phyloP scores from a whole-genome alignment of 495 filamentous ascomycete species.

The Aspergillus bridgeri region DNA sequence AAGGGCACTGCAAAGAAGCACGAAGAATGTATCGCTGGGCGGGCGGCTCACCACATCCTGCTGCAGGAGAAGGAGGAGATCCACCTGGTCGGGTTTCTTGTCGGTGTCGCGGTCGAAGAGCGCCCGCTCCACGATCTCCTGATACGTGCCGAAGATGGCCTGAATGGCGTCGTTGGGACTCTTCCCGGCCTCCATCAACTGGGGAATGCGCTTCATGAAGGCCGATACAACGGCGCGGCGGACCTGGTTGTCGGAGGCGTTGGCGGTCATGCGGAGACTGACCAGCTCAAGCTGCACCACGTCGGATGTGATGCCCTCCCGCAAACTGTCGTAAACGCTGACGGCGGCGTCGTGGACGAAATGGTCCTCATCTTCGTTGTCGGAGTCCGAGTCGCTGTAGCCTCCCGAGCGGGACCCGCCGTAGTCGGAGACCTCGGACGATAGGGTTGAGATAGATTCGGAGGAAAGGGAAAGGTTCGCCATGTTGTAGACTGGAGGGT shows the following conservation, averaged over 20 bases:
- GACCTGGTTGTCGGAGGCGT: conserved; percentile 84
- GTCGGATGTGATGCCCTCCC: conserved; percentile 70
- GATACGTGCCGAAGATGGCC: conserved; percentile 53
- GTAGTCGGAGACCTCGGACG: conserved; percentile 46
- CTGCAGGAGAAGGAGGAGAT: conserved; percentile 78
- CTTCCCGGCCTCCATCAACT: conserved; percentile 60
- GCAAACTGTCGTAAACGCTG: conserved; percentile 79
- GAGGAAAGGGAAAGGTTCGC: conserved; percentile 64
- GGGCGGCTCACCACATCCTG: conserved; percentile 63
- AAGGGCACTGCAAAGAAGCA: conserved; percentile 73
- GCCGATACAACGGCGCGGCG: conserved; percentile 80
- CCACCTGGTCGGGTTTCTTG: conserved; percentile 71
- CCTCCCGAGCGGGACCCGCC: conserved; percentile 46
- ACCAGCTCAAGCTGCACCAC: conserved; percentile 87
- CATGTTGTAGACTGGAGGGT: conserved; percentile 63
- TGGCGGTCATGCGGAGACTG: conserved; percentile 79
- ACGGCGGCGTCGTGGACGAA: conserved; percentile 87
- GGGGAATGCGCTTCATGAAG: conserved; percentile 75
- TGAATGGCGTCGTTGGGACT: conserved; percentile 64
- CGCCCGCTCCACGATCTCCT: conserved; percentile 53
- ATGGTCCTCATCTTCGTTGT: conserved; percentile 57
- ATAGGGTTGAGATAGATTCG: conserved; percentile 75
- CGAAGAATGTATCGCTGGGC: conserved; percentile 63
- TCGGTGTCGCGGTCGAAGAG: conserved; percentile 56
- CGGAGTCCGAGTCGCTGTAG: conserved; percentile 54